Base-by-base conservation (phyloP, 2,329 filamentous ascomycete genomes). In the Bipolaris zeicola region DNA sequence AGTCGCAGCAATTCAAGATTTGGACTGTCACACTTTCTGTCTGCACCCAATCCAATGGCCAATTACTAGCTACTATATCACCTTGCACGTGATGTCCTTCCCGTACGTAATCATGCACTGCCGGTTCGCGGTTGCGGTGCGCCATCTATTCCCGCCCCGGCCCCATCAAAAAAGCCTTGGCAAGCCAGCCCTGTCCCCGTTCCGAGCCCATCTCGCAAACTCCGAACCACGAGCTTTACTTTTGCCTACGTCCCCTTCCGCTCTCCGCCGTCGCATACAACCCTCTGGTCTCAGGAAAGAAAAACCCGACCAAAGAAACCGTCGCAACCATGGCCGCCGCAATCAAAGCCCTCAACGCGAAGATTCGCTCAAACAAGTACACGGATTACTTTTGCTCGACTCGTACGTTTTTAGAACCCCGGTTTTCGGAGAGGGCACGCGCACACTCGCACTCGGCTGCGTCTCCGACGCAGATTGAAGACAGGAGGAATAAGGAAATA, bases 301-400 rank as follows among this genome's bases (percentile, higher is more conserved):
- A 45, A 18, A 26, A 26, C 41, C 24, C 26, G 39, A 51, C n/a
- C 14, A 20, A 46, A 54, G 43, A 47, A 31, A 31, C 52, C 45
- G 24, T 33, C 44, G 52, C 57, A 64, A 66, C 60, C 44, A 85
- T 85, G 79, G 80, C 80, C 59, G 81, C 81, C 66, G 80, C 80
- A 68, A 77, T 82, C 71, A 82, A 81, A 76, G 81, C 80, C 37
- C 73, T 83, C 75, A 83, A 83, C 75, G 80, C 81, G 68, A 77
- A 77, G 68, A 83, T 83, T 67, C 78, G 81, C 68, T 75, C 79
- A 28, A 81, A 82, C 69, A 79, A 80, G 65, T 77, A 78, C 58
- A 66, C 72, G 16, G 80, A 83, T 65, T 83, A 83, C 76, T 76
- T 83, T 67, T 83, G 80, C 77, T 82, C 80, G 61, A 83, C 81